These are phyloP conservation scores for Sicyos baderoa DNA, from an alignment of 306 rosid species.

Conservation along the genomic window DNA sequence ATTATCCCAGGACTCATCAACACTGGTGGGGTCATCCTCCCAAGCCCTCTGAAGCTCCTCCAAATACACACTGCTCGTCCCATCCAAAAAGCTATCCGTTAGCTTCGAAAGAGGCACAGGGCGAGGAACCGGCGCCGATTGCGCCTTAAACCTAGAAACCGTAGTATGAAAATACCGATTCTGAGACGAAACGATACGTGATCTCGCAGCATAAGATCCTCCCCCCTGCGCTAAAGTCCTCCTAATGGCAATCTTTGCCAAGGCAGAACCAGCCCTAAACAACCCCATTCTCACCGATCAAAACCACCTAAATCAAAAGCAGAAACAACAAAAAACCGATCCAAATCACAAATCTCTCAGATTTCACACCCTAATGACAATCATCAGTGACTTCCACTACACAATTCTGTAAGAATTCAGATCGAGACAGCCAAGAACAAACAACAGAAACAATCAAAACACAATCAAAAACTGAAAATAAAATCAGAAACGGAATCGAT, in stretches of 20 bases:
- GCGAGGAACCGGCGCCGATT: constrained; percentile 66
- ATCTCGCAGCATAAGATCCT: constrained; percentile 48
- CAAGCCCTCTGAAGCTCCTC: constrained; percentile 98
- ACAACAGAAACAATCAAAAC: no score
- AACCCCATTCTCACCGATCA: constrained; percentile 52
- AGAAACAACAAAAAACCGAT: not conserved
- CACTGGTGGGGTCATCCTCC: constrained; percentile 90
- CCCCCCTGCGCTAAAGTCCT: constrained; percentile 45
- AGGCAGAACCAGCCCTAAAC: constrained; percentile 70
- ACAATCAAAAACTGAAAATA: not conserved
- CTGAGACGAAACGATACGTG: constrained; percentile 43
- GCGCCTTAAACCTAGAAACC: constrained; percentile 43
- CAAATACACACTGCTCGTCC: constrained; percentile 86
- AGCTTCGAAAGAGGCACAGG: constrained; percentile 83
- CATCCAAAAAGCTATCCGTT: constrained; percentile 87
- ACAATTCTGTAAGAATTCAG: not conserved
- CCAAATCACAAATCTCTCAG: not conserved
- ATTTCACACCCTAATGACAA: not conserved
- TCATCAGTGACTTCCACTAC: not conserved
- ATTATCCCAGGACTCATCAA: constrained; percentile 96
- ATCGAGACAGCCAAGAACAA: not conserved
- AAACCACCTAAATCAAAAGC: not conserved
- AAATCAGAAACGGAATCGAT: not conserved
- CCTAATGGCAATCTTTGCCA: constrained; percentile 64
- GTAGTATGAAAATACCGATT: constrained; percentile 57